A percentile compares a stretch with the other conserved stretches of the same genome.
phyloP scores from a whole-genome alignment of 2,329 filamentous ascomycete species.

The Calonectria henricotiae region DNA sequence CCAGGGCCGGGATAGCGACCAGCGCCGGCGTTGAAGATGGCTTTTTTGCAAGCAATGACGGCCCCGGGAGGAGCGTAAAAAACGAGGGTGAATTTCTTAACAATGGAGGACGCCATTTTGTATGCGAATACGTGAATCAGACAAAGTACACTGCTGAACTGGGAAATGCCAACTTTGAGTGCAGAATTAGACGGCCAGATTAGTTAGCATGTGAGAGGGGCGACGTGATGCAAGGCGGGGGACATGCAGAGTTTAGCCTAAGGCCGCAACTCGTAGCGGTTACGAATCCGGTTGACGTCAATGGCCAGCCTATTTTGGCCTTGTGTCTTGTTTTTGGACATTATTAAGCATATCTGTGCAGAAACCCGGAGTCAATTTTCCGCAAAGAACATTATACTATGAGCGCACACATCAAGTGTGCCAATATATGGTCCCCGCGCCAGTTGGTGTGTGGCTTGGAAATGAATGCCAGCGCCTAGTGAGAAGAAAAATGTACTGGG shows the following conservation, averaged over 20 bases:
- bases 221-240: conserved; percentile 9
- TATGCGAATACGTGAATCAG: not conserved
- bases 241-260: conserved; percentile 4
- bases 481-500: no score
- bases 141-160: not conserved
- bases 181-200: not conserved
- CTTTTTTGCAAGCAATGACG: conserved; percentile 66
- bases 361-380: not conserved
- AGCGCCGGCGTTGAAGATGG: conserved; percentile 71
- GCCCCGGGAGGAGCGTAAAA: conserved; percentile 66
- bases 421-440: not conserved
- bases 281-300: not conserved
- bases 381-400: not conserved
- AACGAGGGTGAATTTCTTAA: conserved; percentile 59
- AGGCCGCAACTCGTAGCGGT: conserved; percentile 17
- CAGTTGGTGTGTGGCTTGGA: not conserved
- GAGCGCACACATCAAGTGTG: not conserved
- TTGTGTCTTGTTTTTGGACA: not conserved
- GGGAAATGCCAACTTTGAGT: not conserved
- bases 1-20: conserved; percentile 66
- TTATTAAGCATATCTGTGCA: not conserved
- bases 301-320: not conserved
- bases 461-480: not conserved
- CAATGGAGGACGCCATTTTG: conserved; percentile 20
- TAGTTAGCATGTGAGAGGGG: not conserved